Conservation (phyloP, 805 yeast species). For the Candida awuae region DNA sequence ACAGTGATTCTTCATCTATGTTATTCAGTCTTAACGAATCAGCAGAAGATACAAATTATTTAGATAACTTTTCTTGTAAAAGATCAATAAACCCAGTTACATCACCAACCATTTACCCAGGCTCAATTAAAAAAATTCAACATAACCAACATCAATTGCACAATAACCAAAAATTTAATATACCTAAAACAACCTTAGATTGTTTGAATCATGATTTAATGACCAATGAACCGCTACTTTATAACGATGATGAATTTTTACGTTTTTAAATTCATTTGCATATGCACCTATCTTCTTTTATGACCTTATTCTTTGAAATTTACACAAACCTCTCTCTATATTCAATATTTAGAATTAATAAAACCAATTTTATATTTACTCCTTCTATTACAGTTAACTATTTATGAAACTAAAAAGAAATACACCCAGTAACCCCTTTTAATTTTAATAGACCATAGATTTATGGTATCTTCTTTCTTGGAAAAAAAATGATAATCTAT, state of each 20-base stretch:
- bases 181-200: not conserved
- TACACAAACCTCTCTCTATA: too few relatives aligned
- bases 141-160: slow-evolving; percentile 11
- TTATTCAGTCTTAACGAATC: slow-evolving; percentile 5
- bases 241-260: slow-evolving; percentile 2
- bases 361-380: too few relatives aligned
- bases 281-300: too few relatives aligned
- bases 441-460: too few relatives aligned
- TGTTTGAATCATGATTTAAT: not conserved
- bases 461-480: slow-evolving; percentile 18
- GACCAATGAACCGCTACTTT: slow-evolving; percentile 2
- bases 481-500: slow-evolving; percentile 24
- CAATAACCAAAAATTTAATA: slow-evolving; percentile 10
- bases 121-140: slow-evolving; percentile 4
- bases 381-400: too few relatives aligned
- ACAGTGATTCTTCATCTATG: slow-evolving; percentile 8
- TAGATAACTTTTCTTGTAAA: not conserved
- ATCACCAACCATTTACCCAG: not conserved
- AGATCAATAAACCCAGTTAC: not conserved
- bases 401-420: too few relatives aligned
- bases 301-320: too few relatives aligned
- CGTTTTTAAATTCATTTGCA: not conserved
- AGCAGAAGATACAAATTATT: not conserved
- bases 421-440: too few relatives aligned
- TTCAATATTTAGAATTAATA: too few relatives aligned